phyloP scores from a whole-genome alignment of 768 basidiomycete genomes.

The Lactifluus pinguis region DNA sequence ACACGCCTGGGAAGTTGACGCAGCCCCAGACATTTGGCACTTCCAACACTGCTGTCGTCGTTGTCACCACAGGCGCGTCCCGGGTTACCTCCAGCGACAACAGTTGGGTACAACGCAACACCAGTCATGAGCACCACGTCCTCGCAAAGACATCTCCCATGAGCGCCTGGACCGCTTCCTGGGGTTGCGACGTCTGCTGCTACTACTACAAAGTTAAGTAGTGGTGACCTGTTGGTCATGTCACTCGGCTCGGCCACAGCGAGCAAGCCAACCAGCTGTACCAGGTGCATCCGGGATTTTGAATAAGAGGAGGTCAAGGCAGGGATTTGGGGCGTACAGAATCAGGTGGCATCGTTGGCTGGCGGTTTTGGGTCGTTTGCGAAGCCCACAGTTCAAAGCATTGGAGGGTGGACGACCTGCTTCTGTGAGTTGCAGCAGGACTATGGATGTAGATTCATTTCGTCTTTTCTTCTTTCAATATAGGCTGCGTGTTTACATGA shows the following conservation, averaged over 20 bases:
- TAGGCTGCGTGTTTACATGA: not conserved
- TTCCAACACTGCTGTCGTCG: not conserved
- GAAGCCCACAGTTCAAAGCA: no score
- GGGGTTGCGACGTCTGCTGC: slow-evolving; percentile 21
- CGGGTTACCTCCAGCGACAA: slow-evolving; percentile 6
- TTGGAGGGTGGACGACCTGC: no score
- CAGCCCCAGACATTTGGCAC: slow-evolving; percentile 3
- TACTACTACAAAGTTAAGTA: slow-evolving; percentile 29
- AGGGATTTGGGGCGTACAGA: slow-evolving; percentile 60
- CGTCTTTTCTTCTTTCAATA: not conserved
- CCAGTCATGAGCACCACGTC: slow-evolving; percentile 20
- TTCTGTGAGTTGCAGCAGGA: no score
- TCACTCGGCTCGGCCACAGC: slow-evolving; percentile 45
- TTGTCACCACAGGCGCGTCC: slow-evolving; percentile 12
- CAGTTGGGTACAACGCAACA: not conserved
- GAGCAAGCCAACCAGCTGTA: slow-evolving; percentile 27
- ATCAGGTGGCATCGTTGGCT: slow-evolving; percentile 19
- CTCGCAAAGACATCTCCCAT: slow-evolving; percentile 20
- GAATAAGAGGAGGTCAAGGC: slow-evolving; percentile 80
- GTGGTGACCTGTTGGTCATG: slow-evolving; percentile 74
- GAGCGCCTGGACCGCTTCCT: slow-evolving; percentile 5
- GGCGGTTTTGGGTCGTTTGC: slow-evolving; percentile 25
- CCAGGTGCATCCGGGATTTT: slow-evolving; percentile 63
- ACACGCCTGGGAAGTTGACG: not conserved
- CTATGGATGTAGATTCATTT: not conserved